Evolutionary conservation across 2,329 filamentous ascomycete species (phyloP).

Genomic region (Aureobasidium melanogenum): DNA sequence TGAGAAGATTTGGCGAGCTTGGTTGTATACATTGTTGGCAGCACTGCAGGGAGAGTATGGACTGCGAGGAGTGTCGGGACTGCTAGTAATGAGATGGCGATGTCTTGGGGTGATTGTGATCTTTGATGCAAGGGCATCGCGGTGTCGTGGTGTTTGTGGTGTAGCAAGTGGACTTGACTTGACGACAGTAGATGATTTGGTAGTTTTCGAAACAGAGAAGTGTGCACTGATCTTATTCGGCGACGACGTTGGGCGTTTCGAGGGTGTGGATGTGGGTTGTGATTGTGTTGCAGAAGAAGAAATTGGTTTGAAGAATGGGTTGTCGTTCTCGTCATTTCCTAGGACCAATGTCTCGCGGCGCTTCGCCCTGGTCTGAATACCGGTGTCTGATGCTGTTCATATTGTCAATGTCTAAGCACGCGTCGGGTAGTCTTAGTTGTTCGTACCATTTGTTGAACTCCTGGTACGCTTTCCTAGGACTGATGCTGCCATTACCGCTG

Average conservation of each 20-base stretch:
- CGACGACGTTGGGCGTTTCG: conserved; percentile 41
- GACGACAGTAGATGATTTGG: conserved; percentile 25
- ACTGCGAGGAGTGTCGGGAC: conserved; percentile 67
- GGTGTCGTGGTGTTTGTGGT: conserved; percentile 61
- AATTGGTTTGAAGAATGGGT: conserved; percentile 42
- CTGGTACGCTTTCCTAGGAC: conserved; percentile 42
- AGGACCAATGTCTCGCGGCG: conserved; percentile 36
- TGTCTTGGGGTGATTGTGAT: conserved; percentile 74
- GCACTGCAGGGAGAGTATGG: conserved; percentile 61
- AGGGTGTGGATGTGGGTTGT: conserved; percentile 28
- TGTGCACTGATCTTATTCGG: conserved; percentile 36
- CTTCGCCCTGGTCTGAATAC: conserved; percentile 31
- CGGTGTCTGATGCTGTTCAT: conserved; percentile 3
- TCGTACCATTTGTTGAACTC: conserved; percentile 15
- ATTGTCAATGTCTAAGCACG: neutral
- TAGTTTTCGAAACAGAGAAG: conserved; percentile 31
- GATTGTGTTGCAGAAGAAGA: conserved; percentile 29
- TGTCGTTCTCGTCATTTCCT: conserved; percentile 60
- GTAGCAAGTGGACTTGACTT: conserved; percentile 30
- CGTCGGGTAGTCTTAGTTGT: neutral
- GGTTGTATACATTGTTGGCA: conserved; percentile 71
- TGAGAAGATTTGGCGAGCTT: conserved; percentile 78
- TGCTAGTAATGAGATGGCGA: conserved; percentile 67
- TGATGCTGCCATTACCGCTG: conserved; percentile 25
- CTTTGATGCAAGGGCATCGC: conserved; percentile 63